These are phyloP conservation scores for Golubevia pallescens DNA, from an alignment of 1,284 basidiomycete genomes.

Conservation along the genomic window DNA sequence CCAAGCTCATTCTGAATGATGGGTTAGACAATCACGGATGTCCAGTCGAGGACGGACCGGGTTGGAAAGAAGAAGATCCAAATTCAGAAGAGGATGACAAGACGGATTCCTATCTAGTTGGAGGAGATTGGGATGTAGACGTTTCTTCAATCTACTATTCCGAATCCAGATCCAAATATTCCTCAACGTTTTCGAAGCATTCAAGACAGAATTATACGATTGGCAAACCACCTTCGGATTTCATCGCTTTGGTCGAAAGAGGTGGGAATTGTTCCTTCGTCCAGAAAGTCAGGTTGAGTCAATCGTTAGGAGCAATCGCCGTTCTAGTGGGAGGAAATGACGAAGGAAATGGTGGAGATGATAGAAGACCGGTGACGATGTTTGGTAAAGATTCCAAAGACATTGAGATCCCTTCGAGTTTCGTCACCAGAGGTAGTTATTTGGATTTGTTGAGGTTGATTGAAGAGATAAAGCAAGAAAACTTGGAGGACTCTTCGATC, in stretches of 20 bases:
- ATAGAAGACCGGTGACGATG: conserved; percentile 53
- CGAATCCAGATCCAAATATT: neutral
- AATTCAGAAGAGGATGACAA: conserved; percentile 18
- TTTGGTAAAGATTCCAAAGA: conserved; percentile 53
- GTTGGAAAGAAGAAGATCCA: conserved; percentile 19
- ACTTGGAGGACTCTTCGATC: too few species aligned
- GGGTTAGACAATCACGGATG: conserved; percentile 22
- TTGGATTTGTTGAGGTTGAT: conserved; percentile 49
- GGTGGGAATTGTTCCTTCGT: conserved; percentile 53
- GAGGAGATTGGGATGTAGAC: too few species aligned
- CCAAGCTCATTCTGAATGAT: too few species aligned
- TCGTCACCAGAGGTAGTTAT: conserved; percentile 56
- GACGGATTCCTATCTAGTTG: too few species aligned
- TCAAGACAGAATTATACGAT: neutral
- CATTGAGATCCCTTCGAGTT: conserved; percentile 54
- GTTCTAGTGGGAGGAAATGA: conserved; percentile 58
- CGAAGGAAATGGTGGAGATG: conserved; percentile 12
- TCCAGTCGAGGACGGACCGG: conserved; percentile 37
- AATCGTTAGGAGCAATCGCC: conserved; percentile 53
- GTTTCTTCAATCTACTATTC: conserved; percentile 4
- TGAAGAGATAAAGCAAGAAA: conserved; percentile 37
- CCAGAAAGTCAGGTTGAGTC: conserved; percentile 53
- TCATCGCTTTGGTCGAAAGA: conserved; percentile 59
- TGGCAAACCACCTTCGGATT: conserved; percentile 38
- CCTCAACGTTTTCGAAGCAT: neutral